Conservation (phyloP, 1,139 yeast genomes). For the Wickerhamomyces sp. region DNA sequence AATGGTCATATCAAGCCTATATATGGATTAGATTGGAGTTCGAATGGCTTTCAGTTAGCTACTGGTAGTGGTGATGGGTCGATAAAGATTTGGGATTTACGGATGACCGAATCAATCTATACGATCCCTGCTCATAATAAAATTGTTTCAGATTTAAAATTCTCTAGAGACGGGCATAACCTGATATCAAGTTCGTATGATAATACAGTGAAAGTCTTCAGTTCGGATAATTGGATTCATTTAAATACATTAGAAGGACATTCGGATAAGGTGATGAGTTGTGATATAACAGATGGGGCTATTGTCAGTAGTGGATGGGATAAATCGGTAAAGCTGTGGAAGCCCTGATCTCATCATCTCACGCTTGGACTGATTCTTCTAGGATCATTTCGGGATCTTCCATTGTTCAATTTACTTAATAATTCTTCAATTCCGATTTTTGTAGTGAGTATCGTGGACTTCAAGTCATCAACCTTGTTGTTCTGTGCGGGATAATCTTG, state of each 20-base stretch:
- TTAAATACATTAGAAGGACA: constrained; percentile 56
- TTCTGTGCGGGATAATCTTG: constrained; percentile 28
- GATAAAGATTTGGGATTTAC: constrained; percentile 82
- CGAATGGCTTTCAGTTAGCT: constrained; percentile 71
- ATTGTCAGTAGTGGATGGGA: constrained; percentile 83
- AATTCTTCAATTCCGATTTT: constrained; percentile 28
- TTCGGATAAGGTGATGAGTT: constrained; percentile 68
- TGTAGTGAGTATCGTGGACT: constrained; percentile 22
- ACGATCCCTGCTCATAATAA: constrained; percentile 77
- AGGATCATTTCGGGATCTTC: constrained; percentile 23
- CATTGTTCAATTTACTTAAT: constrained; percentile 27
- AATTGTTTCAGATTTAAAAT: constrained; percentile 63
- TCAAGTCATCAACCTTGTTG: constrained; percentile 26
- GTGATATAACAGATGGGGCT: constrained; percentile 47
- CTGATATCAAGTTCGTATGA: constrained; percentile 71
- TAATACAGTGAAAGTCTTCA: constrained; percentile 57
- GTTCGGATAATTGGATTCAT: constrained; percentile 69
- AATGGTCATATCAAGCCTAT: constrained; percentile 72
- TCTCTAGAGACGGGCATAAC: constrained; percentile 34
- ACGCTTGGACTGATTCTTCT: constrained; percentile 19
- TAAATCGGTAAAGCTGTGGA: constrained; percentile 65
- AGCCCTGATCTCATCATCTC: constrained; percentile 2
- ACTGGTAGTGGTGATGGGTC: constrained; percentile 85
- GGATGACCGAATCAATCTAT: constrained; percentile 42
- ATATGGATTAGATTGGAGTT: constrained; percentile 69